Evolutionary conservation across 1,139 yeast species (phyloP).

Genomic region (Geotrichum bryndzae): DNA sequence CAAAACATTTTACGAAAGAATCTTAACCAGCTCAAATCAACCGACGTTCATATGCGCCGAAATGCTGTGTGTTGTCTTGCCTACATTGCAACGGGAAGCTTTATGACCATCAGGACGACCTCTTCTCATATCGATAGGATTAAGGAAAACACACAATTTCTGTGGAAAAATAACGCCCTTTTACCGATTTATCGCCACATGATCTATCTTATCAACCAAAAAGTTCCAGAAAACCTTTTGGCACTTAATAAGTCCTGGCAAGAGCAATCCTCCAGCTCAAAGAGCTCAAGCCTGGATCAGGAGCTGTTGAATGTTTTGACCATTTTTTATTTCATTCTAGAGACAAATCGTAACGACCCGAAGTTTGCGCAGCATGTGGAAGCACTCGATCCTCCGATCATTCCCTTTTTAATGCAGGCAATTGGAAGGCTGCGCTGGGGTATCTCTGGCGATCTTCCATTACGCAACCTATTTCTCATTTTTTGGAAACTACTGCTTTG

Average conservation of each 20-base stretch:
- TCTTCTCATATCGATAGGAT: conserved; percentile 40
- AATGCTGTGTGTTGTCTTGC: conserved; percentile 24
- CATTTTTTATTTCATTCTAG: conserved; percentile 46
- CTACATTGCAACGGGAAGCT: conserved; percentile 44
- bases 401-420: conserved; percentile 45
- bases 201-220: conserved; percentile 17
- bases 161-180: conserved; percentile 25
- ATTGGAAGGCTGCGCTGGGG: conserved; percentile 68
- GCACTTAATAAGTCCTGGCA: conserved; percentile 7
- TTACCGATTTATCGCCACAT: conserved; percentile 23
- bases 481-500: conserved; percentile 55
- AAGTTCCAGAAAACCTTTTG: conserved; percentile 21
- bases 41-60: not conserved
- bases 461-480: conserved; percentile 46
- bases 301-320: conserved; percentile 46
- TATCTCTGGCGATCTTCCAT: conserved; percentile 27
- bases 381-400: conserved; percentile 34
- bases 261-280: conserved; percentile 6
- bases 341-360: conserved; percentile 31
- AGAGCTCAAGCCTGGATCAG: conserved; percentile 19
- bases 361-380: conserved; percentile 29
- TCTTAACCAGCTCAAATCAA: conserved; percentile 7
- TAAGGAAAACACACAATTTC: conserved; percentile 27
- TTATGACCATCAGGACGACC: conserved; percentile 31
- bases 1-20: conserved; percentile 16